These are phyloP conservation scores for Lentinula sp. DNA, from an alignment of 768 basidiomycete species.

Conservation along the genomic window DNA sequence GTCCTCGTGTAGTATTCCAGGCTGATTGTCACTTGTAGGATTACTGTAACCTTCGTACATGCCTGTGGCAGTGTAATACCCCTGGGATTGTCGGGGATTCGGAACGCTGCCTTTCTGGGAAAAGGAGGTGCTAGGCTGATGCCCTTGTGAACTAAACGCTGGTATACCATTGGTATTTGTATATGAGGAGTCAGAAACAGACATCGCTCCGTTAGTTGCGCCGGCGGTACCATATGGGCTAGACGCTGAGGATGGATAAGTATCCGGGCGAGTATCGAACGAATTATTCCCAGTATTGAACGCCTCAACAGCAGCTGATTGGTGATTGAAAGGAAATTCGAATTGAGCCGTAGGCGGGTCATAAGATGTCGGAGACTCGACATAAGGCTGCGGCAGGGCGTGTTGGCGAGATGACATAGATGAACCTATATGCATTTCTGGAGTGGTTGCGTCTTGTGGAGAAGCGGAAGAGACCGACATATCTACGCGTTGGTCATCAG, in stretches of 20 bases:
- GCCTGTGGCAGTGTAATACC: not conserved
- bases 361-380: slow-evolving; percentile 2
- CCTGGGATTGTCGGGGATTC: not conserved
- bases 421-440: not conserved
- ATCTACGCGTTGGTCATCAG: not conserved
- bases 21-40: not conserved
- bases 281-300: not conserved
- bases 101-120: not conserved
- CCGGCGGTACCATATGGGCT: not conserved
- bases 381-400: not conserved
- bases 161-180: not conserved
- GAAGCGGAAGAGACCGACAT: not conserved
- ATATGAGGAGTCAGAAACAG: not conserved
- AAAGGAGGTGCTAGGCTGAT: not conserved
- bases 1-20: not conserved
- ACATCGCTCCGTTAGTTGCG: not conserved
- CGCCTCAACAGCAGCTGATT: not conserved
- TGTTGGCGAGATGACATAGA: slow-evolving; percentile 1
- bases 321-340: not conserved
- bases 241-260: not conserved
- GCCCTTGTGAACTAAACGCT: not conserved
- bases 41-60: not conserved
- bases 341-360: not conserved
- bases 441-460: not conserved
- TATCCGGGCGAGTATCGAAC: not conserved